Evolutionary conservation across 139 green algal genomes (phyloP), one percentile per base, ranked within the genome.

Genomic region (Desmodesmus armatus): DNA sequence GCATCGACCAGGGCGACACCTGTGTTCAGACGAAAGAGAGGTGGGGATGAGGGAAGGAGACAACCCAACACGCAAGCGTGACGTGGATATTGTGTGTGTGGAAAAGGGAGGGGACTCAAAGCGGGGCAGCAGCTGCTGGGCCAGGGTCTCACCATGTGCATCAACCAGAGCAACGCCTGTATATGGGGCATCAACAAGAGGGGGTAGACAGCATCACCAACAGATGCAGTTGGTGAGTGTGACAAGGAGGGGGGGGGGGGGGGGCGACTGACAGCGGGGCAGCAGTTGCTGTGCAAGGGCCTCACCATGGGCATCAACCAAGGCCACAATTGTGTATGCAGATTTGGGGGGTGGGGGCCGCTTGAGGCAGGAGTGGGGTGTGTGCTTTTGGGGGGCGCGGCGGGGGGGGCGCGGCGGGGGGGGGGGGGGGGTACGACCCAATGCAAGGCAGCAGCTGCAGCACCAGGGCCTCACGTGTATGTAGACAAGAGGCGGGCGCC

Each of bases 211-310:
- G 15, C 21, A 69, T 69, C n/a, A 41, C 0, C n/a, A 41, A 33
- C 21, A 9, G n/a, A n/a, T n/a, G n/a, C n/a, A n/a, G n/a, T n/a
- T n/a, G n/a, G n/a, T n/a, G n/a, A n/a, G n/a, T n/a, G n/a, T n/a
- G n/a, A n/a, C n/a, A n/a, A n/a, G n/a, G n/a, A n/a, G n/a, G n/a
- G n/a, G n/a, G n/a, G n/a, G n/a, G n/a, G n/a, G n/a, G n/a, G n/a
- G n/a, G n/a, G n/a, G n/a, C 17, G 84, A 69, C 76, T 99, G 96
- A 82, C 99, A 97, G 63, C 98, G 91, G 31, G 95, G 94, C 87
- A 99, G 90, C 89, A 99, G 90, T 11, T 51, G 37, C n/a, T 87
- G 79, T 0, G 93, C 86, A 41, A 92, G 62, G 23, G 39, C 3
- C 2, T 84, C 55, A 15, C 71, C 71, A 78, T 82, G 39, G 17